Conservation (phyloP, 208 protist genomes). For the Acanthamoeba royreba region DNA sequence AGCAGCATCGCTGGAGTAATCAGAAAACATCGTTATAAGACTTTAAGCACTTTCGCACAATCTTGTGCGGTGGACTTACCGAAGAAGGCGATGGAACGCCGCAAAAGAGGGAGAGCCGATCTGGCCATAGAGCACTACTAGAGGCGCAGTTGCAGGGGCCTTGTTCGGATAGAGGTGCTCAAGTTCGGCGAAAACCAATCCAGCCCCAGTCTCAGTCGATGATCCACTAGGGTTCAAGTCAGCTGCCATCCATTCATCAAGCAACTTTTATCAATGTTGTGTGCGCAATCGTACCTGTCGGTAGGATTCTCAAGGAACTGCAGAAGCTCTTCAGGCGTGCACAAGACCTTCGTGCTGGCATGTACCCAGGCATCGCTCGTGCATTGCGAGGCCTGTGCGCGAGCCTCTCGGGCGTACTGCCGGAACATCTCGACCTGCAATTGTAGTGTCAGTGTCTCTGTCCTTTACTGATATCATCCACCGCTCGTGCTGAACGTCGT, state of each 20-base stretch:
- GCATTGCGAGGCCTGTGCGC: background rate
- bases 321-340: background rate
- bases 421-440: constrained; percentile 1
- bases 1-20: background rate
- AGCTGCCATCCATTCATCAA: background rate
- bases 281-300: no score
- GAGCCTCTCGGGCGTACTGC: background rate
- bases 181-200: background rate
- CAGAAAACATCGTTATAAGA: no score
- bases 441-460: no score
- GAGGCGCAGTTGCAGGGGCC: background rate
- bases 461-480: no score
- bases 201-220: background rate
- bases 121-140: background rate
- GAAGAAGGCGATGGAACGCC: background rate
- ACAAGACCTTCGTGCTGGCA: background rate
- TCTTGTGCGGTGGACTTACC: background rate
- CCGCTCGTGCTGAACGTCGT: no score
- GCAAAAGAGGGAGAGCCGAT: background rate
- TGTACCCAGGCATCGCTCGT: background rate
- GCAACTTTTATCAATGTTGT: no score
- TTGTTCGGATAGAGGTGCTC: constrained; percentile 14
- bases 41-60: no score
- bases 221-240: background rate
- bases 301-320: background rate